Base-by-base conservation (phyloP, 2,329 filamentous ascomycete species). In the Fusarium metavorans region DNA sequence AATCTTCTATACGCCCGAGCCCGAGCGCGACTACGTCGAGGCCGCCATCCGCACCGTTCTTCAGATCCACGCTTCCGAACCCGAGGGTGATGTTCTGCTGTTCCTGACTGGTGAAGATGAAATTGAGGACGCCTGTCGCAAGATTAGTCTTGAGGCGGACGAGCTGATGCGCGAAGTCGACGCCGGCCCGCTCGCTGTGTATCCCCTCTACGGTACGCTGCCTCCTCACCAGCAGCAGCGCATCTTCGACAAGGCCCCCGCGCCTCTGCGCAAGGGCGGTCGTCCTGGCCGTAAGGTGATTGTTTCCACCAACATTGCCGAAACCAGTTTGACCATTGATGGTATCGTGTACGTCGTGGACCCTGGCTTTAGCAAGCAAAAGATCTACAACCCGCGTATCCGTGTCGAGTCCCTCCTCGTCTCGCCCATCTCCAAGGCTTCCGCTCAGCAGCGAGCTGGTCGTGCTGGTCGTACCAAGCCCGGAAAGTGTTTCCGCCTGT, bases 281-380 rank as follows among this genome's bases (percentile, higher is more conserved):
- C 90, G 92, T 25, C 94, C 97, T 1, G 97, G 97, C n/a, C 90
- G 97, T 72, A 99, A 99, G 84, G 92, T 92, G 81, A 97, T 99
- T 77, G 90, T 99, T 34, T 94, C 95, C 11, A 99, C 97, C 76
- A 99, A 99, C 84, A 99, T 99, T 83, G 97, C 97, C 52, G 97
- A 99, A 86, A 99, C 97, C 0, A 96, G 93, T 80, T 90, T 99
- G 84, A 99, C 97, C 56, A 99, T 99, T 71, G 97, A 99, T 81
- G 97, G 97, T 82, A 99, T 99, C 74, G 97, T 99, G 39, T 99
- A 98, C 80, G 97, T 99, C 37, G 96, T 99, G n/a, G 97, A 99
- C 80, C 96, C 97, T 3, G 97, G 97, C 39, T 99, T 99, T 87
- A 98, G 95, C 86, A 99, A 99, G 87, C 97, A 99, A 81, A 99